Evolutionary conservation across 768 basidiomycete species (phyloP).

Genomic region (Suillus alpinus): DNA sequence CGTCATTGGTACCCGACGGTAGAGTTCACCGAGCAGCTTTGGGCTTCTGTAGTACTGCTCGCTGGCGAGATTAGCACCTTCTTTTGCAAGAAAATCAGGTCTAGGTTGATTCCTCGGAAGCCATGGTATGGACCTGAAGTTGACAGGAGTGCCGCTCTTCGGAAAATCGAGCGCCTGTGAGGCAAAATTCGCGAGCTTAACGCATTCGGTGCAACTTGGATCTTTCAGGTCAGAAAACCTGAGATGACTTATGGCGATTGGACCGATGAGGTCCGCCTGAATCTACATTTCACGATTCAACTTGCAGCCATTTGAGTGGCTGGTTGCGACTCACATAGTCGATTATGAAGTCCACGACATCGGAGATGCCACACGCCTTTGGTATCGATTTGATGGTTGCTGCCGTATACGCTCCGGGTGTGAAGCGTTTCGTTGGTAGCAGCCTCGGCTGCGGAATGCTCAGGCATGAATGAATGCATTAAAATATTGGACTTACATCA

Average conservation of each 20-base stretch:
- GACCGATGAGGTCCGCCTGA: constrained; percentile 49
- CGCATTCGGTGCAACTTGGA: constrained; percentile 46
- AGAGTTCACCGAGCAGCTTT: constrained; percentile 59
- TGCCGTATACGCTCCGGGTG: constrained; percentile 49
- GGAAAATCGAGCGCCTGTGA: constrained; percentile 51
- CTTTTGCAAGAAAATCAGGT: constrained; percentile 70
- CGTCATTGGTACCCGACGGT: constrained; percentile 43
- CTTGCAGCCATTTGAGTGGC: not conserved
- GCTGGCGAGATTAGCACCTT: constrained; percentile 35
- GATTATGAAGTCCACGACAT: constrained; percentile 68
- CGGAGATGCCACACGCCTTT: constrained; percentile 52
- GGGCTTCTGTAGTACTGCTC: constrained; percentile 47
- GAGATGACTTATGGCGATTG: constrained; percentile 62
- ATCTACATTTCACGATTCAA: not conserved
- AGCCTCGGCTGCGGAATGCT: constrained; percentile 29
- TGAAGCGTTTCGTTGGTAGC: constrained; percentile 15
- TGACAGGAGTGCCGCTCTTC: constrained; percentile 39
- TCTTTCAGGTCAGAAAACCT: constrained; percentile 58
- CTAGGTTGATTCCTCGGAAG: constrained; percentile 29
- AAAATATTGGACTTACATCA: constrained; percentile 15
- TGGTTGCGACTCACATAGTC: constrained; percentile 50
- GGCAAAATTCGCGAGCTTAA: constrained; percentile 53
- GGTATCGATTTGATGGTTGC: constrained; percentile 44
- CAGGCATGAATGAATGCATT: not conserved
- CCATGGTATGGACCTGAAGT: constrained; percentile 38